phyloP scores from a whole-genome alignment of 768 basidiomycete genomes.

The Floccularia luteovirens region DNA sequence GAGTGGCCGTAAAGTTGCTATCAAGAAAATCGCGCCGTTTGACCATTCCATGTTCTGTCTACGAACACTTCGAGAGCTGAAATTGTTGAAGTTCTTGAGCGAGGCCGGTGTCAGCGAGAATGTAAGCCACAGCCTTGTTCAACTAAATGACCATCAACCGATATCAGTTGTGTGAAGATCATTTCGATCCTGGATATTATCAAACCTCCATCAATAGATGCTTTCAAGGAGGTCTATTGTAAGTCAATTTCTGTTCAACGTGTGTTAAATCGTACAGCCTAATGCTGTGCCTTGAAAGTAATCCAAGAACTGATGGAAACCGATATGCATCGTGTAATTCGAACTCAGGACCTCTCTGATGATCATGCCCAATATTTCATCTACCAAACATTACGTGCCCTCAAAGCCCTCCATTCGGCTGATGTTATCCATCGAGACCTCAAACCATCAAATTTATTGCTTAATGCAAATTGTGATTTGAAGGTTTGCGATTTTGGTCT shows the following conservation, averaged over 20 bases:
- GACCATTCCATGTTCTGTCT: slow-evolving; percentile 95
- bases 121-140: slow-evolving; percentile 28
- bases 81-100: slow-evolving; percentile 75
- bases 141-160: slow-evolving; percentile 7
- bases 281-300: slow-evolving; percentile 43
- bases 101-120: slow-evolving; percentile 89
- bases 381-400: slow-evolving; percentile 88
- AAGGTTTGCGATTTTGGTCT: slow-evolving; percentile 96
- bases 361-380: slow-evolving; percentile 95
- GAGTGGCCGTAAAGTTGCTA: slow-evolving; percentile 87
- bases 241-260: not conserved
- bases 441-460: slow-evolving; percentile 94
- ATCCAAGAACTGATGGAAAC: slow-evolving; percentile 95
- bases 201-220: slow-evolving; percentile 64
- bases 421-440: slow-evolving; percentile 96
- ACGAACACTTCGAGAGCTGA: slow-evolving; percentile 82
- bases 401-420: slow-evolving; percentile 94
- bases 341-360: slow-evolving; percentile 91
- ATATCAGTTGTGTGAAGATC: slow-evolving; percentile 28
- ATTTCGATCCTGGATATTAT: slow-evolving; percentile 95
- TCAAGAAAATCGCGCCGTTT: slow-evolving; percentile 94
- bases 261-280: not conserved
- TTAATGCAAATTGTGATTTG: slow-evolving; percentile 95
- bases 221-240: slow-evolving; percentile 75
- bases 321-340: slow-evolving; percentile 94